Evolutionary conservation across 2,329 filamentous ascomycete genomes (phyloP).

Genomic region (Blastomyces percursus): DNA sequence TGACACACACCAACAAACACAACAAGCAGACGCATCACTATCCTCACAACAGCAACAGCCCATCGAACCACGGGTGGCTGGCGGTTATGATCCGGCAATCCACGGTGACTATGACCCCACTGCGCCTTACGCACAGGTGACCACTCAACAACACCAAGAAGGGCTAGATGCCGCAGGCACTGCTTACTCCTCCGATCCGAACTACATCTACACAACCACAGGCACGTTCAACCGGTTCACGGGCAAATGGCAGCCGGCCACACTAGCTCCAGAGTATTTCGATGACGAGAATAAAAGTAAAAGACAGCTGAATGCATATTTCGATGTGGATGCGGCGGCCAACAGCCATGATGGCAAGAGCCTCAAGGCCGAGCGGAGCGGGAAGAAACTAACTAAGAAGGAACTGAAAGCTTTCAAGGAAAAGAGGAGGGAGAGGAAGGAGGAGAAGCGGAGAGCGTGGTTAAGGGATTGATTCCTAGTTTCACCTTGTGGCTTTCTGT

Average conservation of each 20-base stretch:
- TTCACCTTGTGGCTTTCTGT: slow-evolving; percentile 8
- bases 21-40: slow-evolving; percentile 20
- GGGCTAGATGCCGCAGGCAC: slow-evolving; percentile 21
- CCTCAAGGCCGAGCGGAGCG: slow-evolving; percentile 77
- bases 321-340: slow-evolving; percentile 88
- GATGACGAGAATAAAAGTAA: slow-evolving; percentile 78
- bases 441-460: slow-evolving; percentile 90
- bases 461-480: slow-evolving; percentile 56
- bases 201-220: slow-evolving; percentile 51
- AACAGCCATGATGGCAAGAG: slow-evolving; percentile 84
- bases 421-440: slow-evolving; percentile 78
- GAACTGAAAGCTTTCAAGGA: slow-evolving; percentile 88
- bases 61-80: slow-evolving; percentile 35
- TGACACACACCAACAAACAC: slow-evolving; percentile 17
- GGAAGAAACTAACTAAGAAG: slow-evolving; percentile 71
- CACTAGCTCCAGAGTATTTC: slow-evolving; percentile 61
- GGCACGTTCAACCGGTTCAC: slow-evolving; percentile 88
- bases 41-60: slow-evolving; percentile 20
- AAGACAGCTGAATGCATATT: slow-evolving; percentile 86
- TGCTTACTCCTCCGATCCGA: slow-evolving; percentile 27
- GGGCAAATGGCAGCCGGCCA: slow-evolving; percentile 63
- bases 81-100: slow-evolving; percentile 89
- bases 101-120: slow-evolving; percentile 94
- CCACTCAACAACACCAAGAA: slow-evolving; percentile 25
- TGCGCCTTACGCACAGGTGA: slow-evolving; percentile 73